Base-by-base conservation (phyloP, 1,284 basidiomycete genomes). In the Cerrena zonata region DNA sequence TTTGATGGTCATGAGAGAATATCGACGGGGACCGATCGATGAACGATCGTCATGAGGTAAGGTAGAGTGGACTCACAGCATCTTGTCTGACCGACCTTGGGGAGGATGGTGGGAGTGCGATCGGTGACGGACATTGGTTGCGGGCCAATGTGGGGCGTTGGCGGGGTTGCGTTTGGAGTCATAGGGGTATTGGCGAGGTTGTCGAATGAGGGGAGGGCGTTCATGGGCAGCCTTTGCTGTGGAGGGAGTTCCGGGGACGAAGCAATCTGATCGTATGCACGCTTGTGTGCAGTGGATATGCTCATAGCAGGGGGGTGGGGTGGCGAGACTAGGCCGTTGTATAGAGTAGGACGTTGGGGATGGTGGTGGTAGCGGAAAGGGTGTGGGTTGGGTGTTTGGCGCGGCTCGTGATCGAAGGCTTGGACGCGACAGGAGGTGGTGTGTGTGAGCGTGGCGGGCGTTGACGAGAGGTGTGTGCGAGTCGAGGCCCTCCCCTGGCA, bases 11-110 rank as follows among this genome's bases (percentile, higher is more conserved):
- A 56, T 53, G 56, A 48, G 52, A 51, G 48, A 45, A 56, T 50
- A 56, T 34, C 30, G 30, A 34, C 30, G 30, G 15, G 30, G 30
- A 56, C 57, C 63, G 68, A 70, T 69, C 65, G 64, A 67, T 62
- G 61, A 59, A 62, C 64, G 68, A 63, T 66, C 65, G 62, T 57
- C 27, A 55, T 55, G 56, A 37, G 51, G 46, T 57, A 55, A 54
- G 56, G 57, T 10, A 36, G 39, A 40, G 39, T 22, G 37, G 42
- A 70, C 86, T 69, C 61, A 88, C 86, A 88, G 61, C 86, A 89
- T 59, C 86, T 81, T 53, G 82, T 85, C 62, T 86, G 75, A 52
- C 81, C 84, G 52, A 83, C 61, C 65, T 78, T 80, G 55, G 84
- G 84, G 23, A 70, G 61, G 30, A 50, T 15, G 56, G 57, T 56